Conservation (phyloP, 352 stramenopile genomes). For the Phytophthora hybrid region DNA sequence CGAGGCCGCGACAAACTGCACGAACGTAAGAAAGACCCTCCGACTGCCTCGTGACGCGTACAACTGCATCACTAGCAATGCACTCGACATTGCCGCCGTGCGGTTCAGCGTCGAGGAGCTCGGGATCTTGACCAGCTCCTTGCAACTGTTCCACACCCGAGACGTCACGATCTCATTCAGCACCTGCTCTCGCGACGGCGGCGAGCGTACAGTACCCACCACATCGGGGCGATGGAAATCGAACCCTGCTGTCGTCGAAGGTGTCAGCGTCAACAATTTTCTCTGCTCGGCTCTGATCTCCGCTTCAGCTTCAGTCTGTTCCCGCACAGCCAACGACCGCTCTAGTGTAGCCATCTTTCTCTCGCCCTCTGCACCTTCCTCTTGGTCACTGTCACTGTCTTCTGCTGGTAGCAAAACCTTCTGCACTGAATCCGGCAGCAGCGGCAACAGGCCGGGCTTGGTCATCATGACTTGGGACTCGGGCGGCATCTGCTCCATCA, state of each 20-base stretch:
- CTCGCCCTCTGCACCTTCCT: conserved; percentile 9
- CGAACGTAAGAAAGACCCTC: conserved; percentile 59
- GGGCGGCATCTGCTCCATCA: conserved; percentile 76
- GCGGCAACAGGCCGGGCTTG: conserved; percentile 67
- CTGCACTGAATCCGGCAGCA: conserved; percentile 70
- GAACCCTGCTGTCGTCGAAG: conserved; percentile 61
- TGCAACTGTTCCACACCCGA: conserved; percentile 65
- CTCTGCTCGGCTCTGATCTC: conserved; percentile 13
- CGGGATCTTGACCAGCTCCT: conserved; percentile 67
- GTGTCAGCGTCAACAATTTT: conserved; percentile 30
- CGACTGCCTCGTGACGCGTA: conserved; percentile 75
- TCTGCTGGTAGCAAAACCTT: conserved; percentile 57
- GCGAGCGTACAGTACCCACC: conserved; percentile 32
- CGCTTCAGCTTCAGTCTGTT: conserved; percentile 12
- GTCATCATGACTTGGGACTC: conserved; percentile 80
- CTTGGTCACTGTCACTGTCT: conserved; percentile 22
- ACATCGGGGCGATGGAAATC: conserved; percentile 66
- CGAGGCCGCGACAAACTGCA: conserved; percentile 68
- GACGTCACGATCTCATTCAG: conserved; percentile 73
- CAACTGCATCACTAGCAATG: conserved; percentile 76
- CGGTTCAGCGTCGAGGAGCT: conserved; percentile 68
- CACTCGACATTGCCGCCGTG: conserved; percentile 75
- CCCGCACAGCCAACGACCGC: conserved; percentile 1
- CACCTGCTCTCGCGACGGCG: conserved; percentile 52
- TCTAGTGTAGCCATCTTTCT: neutral